Evolutionary conservation across 345 rosid species (phyloP).

Genomic region (Nephelium lappaceum): DNA sequence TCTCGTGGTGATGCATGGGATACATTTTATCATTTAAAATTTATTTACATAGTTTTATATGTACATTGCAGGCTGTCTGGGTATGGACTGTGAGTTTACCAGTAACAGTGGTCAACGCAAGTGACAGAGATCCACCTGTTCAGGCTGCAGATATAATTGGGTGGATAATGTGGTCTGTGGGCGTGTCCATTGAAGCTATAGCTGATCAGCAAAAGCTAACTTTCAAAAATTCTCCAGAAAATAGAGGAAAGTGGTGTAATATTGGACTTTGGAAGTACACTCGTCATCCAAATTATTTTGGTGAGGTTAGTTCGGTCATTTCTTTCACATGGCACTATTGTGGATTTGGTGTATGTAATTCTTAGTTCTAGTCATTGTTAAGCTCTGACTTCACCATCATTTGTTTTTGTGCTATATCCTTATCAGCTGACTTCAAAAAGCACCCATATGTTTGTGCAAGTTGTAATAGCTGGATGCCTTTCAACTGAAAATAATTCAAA

Average conservation of each 20-base stretch:
- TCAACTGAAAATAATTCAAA: background rate
- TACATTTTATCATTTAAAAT: slow-evolving; percentile 1
- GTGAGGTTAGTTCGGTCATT: slow-evolving; percentile 63
- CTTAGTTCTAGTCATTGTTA: background rate
- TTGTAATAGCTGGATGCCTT: slow-evolving; percentile 2
- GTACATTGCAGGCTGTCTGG: slow-evolving; percentile 75
- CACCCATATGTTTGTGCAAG: background rate
- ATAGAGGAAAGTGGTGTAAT: slow-evolving; percentile 85
- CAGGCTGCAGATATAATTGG: slow-evolving; percentile 73
- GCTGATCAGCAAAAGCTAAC: slow-evolving; percentile 89
- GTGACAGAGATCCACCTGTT: slow-evolving; percentile 62
- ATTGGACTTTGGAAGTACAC: slow-evolving; percentile 82
- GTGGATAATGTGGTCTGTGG: slow-evolving; percentile 82
- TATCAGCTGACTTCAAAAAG: background rate
- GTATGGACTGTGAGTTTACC: slow-evolving; percentile 96
- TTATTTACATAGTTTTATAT: slow-evolving; percentile 5
- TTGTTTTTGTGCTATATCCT: background rate
- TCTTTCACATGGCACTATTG: background rate
- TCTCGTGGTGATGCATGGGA: background rate
- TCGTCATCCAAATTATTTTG: slow-evolving; percentile 94
- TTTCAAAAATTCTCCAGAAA: slow-evolving; percentile 78
- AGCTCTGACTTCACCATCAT: background rate
- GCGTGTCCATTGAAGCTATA: slow-evolving; percentile 60
- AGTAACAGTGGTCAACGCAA: slow-evolving; percentile 83
- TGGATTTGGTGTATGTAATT: slow-evolving; percentile 6